Base-by-base conservation (phyloP, 2,329 filamentous ascomycete species). In the Remersonia thermophila region DNA sequence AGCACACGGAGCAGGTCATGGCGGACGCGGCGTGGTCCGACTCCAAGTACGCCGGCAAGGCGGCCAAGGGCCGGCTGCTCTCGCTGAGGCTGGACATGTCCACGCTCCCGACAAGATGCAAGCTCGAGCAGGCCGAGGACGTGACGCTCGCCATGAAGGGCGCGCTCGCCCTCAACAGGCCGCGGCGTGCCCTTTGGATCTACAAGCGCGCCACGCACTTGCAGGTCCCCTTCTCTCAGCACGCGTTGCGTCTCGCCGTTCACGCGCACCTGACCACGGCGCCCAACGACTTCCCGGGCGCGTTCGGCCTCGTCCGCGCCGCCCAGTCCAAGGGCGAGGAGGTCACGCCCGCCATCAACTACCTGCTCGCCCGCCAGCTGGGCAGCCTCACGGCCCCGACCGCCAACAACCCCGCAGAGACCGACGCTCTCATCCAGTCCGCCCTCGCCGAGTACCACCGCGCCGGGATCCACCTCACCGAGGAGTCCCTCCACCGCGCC, bases 211-310 rank as follows among this genome's bases (percentile, higher is more conserved):
- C 59, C 0, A 30, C 55, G 1, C 45, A 42, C 8, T 49, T 45
- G 4, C 56, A 59, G 13, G 53, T 66, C 46, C 51, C 52, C 2
- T 55, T 56, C 40, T 62, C 58, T 18, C 47, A 48, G 3, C 55
- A 59, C 16, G 67, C 62, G 36, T 55, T 73, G 11, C 60, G 62
- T n/a, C 52, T 71, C 4, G 67, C 63, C 7, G 60, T 73, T 7
- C 46, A 59, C 8, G 65, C 66, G 2, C 55, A 59, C 11, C 46
- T 71, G 34, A 51, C 50, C 12, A 31, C 48, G 12, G 50, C 29
- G 2, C 35, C 58, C 27, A 49, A 48, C 3, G 38, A 48, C 3
- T 46, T 51, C 30, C 39, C 56, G 32, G 32, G 47, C 14, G 65
- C 67, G 1, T 50, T 58, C 13, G 45, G 43, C 0, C 51, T 72